These are phyloP conservation scores for Trichoderma endophyticum DNA, from an alignment of 2,329 filamentous ascomycete genomes.

Conservation along the genomic window DNA sequence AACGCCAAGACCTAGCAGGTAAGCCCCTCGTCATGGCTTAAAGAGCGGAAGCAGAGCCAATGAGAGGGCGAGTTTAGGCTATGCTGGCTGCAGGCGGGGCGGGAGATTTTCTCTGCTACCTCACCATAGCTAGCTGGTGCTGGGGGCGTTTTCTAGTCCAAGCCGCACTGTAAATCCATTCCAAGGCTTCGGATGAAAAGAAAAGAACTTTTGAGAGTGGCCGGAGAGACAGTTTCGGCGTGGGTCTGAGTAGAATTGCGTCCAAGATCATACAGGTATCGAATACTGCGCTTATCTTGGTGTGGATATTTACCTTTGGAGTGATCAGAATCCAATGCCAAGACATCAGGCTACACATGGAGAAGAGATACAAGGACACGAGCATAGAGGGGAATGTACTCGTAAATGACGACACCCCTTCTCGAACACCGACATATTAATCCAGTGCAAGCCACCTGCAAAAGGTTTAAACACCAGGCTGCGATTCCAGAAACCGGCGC, in stretches of 20 bases:
- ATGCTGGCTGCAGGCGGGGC: constrained; percentile 6
- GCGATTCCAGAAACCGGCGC: neutral
- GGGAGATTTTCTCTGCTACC: constrained; percentile 6
- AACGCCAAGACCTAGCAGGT: neutral
- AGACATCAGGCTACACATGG: neutral
- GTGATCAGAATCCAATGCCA: neutral
- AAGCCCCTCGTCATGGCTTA: neutral
- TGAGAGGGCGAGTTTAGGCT: neutral
- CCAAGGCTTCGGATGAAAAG: neutral
- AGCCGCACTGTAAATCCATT: neutral
- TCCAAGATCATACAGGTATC: neutral
- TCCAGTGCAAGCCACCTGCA: neutral
- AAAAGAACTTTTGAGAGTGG: constrained; percentile 1
- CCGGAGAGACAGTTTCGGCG: neutral
- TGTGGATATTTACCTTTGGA: no score
- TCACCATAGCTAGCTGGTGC: neutral
- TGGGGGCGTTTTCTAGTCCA: neutral
- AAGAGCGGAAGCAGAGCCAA: neutral
- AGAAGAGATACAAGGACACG: neutral
- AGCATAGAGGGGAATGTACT: neutral
- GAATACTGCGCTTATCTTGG: neutral
- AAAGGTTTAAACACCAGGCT: neutral
- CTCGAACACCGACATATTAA: neutral
- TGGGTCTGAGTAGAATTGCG: neutral
- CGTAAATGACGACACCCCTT: neutral